Evolutionary conservation across 177 flowering plant genomes (phyloP).

Genomic region (Vitis hybrid): DNA sequence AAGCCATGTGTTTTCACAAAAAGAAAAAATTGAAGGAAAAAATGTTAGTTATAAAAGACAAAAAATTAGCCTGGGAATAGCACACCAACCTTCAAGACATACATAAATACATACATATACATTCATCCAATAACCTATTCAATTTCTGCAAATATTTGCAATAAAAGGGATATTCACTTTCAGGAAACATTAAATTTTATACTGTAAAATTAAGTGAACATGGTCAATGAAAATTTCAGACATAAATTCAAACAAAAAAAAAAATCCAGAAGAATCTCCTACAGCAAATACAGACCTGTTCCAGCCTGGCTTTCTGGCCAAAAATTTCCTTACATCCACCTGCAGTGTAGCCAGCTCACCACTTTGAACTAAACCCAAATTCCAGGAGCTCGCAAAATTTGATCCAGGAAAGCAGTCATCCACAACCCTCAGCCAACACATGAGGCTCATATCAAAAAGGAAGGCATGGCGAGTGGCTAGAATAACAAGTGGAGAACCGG

Average conservation of each 20-base stretch:
- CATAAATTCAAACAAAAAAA: background rate
- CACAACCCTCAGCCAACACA: slow-evolving; percentile 96
- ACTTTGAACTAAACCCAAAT: slow-evolving; percentile 67
- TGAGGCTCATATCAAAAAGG: slow-evolving; percentile 81
- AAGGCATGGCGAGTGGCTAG: slow-evolving; percentile 94
- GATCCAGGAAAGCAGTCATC: slow-evolving; percentile 96
- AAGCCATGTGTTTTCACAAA: no score
- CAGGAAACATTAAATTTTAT: background rate
- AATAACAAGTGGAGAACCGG: slow-evolving; percentile 90
- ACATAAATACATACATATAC: no score
- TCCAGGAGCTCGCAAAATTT: slow-evolving; percentile 91
- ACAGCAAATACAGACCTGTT: slow-evolving; percentile 57
- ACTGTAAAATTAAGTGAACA: background rate
- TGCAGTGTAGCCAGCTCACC: slow-evolving; percentile 95
- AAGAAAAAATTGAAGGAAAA: no score
- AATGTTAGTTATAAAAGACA: no score
- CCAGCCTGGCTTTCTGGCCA: slow-evolving; percentile 95
- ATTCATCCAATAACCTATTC: background rate
- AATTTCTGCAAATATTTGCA: no score
- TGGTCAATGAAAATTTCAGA: background rate
- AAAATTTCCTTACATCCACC: slow-evolving; percentile 85
- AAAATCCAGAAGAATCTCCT: background rate
- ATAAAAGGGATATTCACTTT: no score
- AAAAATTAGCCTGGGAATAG: no score
- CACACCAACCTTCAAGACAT: no score